These are phyloP conservation scores for Allomyces macrogynus DNA, from an alignment of 192 early-diverging fungal species.

Conservation along the genomic window DNA sequence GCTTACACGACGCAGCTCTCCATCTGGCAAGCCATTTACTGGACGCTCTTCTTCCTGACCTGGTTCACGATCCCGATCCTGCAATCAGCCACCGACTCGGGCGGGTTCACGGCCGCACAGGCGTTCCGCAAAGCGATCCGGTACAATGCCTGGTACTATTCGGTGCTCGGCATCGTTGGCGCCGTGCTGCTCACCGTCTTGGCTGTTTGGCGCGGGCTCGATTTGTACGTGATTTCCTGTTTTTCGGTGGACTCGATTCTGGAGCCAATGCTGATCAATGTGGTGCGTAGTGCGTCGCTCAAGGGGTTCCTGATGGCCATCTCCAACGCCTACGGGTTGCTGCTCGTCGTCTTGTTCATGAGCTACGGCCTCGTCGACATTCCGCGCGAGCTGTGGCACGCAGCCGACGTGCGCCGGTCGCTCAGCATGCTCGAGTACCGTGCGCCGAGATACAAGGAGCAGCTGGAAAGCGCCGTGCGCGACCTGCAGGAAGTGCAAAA, in stretches of 20 bases:
- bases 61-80: slow-evolving; percentile 61
- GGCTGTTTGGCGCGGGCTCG: slow-evolving; percentile 12
- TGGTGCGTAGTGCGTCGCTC: slow-evolving; percentile 13
- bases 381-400: slow-evolving; percentile 66
- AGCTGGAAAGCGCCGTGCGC: slow-evolving; percentile 56
- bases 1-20: not conserved
- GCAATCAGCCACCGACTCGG: slow-evolving; percentile 67
- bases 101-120: slow-evolving; percentile 52
- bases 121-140: slow-evolving; percentile 49
- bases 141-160: slow-evolving; percentile 68
- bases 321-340: slow-evolving; percentile 83
- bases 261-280: too few relatives aligned
- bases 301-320: slow-evolving; percentile 71
- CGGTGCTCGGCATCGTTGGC: slow-evolving; percentile 43
- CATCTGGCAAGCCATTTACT: not conserved
- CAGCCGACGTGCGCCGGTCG: slow-evolving; percentile 34
- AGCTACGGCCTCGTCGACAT: slow-evolving; percentile 82
- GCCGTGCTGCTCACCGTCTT: slow-evolving; percentile 56
- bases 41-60: not conserved
- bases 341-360: slow-evolving; percentile 72
- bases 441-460: slow-evolving; percentile 55
- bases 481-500: slow-evolving; percentile 43
- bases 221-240: slow-evolving; percentile 1
- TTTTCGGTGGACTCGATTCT: slow-evolving; percentile 1
- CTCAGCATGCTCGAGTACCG: slow-evolving; percentile 42